Conservation (phyloP, 768 basidiomycete genomes). For the Sporobolomyces pararoseus region DNA sequence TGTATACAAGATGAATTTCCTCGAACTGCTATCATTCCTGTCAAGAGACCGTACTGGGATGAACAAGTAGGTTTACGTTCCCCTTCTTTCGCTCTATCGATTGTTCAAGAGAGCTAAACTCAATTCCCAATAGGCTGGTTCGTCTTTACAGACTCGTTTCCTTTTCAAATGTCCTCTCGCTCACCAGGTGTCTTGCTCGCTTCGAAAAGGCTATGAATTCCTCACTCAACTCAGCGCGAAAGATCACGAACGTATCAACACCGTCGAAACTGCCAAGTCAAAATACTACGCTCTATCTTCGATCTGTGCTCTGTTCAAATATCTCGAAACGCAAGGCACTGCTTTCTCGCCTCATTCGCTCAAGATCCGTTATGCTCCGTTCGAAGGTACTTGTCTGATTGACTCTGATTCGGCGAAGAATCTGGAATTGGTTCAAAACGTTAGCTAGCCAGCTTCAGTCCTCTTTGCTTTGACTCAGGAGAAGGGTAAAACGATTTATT, state of each 20-base stretch:
- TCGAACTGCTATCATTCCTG: slow-evolving; percentile 62
- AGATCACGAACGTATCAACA: slow-evolving; percentile 19
- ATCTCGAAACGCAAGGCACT: slow-evolving; percentile 67
- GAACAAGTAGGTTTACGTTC: slow-evolving; percentile 55
- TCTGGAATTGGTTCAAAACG: slow-evolving; percentile 81
- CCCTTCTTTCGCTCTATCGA: background rate
- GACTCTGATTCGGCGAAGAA: slow-evolving; percentile 83
- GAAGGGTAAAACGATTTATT: background rate
- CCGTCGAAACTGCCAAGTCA: slow-evolving; percentile 19
- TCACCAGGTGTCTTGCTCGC: background rate
- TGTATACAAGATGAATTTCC: slow-evolving; percentile 73
- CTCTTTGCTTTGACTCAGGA: background rate
- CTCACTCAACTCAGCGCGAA: slow-evolving; percentile 58
- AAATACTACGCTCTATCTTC: slow-evolving; percentile 90
- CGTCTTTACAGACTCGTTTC: background rate
- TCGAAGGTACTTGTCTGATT: slow-evolving; percentile 76
- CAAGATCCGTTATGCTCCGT: slow-evolving; percentile 43
- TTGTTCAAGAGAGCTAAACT: background rate
- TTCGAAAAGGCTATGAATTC: slow-evolving; percentile 63
- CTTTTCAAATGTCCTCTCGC: background rate
- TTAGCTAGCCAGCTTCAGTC: slow-evolving; percentile 44
- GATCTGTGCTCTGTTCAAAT: slow-evolving; percentile 78
- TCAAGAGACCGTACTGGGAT: slow-evolving; percentile 79
- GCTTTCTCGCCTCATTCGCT: slow-evolving; percentile 58
- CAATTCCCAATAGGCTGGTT: slow-evolving; percentile 1